Evolutionary conservation across 2,329 filamentous ascomycete genomes (phyloP).

Genomic region (Purpureocillium takamizusanense): DNA sequence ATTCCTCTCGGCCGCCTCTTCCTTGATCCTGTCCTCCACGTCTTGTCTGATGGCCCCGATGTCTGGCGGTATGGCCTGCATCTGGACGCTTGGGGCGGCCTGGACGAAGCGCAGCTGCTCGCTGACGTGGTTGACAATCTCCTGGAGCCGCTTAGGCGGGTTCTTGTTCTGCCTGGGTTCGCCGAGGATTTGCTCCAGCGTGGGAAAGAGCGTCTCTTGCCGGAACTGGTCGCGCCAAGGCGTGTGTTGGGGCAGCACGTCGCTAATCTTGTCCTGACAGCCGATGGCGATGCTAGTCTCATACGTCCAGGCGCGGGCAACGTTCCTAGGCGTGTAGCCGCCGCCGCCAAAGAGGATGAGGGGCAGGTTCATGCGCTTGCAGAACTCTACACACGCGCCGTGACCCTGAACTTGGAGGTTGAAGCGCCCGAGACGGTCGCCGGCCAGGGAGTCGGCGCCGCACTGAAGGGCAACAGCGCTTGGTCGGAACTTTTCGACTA

Average conservation of each 20-base stretch:
- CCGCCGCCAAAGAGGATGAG: constrained; percentile 89
- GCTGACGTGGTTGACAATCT: constrained; percentile 67
- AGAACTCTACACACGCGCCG: constrained; percentile 81
- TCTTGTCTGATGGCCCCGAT: constrained; percentile 59
- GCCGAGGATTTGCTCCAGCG: constrained; percentile 61
- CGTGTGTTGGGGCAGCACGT: constrained; percentile 68
- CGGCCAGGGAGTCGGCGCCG: constrained; percentile 87
- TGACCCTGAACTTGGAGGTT: constrained; percentile 95
- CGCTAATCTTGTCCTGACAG: constrained; percentile 58
- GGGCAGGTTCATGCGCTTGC: constrained; percentile 72
- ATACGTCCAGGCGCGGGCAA: constrained; percentile 92
- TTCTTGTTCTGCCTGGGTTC: constrained; percentile 73
- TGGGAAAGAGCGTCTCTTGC: constrained; percentile 79
- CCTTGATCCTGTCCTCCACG: constrained; percentile 58
- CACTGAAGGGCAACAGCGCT: constrained; percentile 90
- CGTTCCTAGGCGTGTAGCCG: constrained; percentile 93
- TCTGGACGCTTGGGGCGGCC: constrained; percentile 79
- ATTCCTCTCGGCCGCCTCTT: constrained; percentile 52
- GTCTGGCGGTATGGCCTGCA: constrained; percentile 71
- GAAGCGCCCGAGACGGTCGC: constrained; percentile 88
- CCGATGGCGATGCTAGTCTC: constrained; percentile 88
- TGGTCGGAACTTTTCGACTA: constrained; percentile 77
- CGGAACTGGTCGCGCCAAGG: constrained; percentile 86
- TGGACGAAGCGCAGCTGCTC: constrained; percentile 83
- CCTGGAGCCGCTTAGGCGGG: constrained; percentile 62